Base-by-base conservation (phyloP, 2,329 filamentous ascomycete genomes). In the Thelonectria discophora region DNA sequence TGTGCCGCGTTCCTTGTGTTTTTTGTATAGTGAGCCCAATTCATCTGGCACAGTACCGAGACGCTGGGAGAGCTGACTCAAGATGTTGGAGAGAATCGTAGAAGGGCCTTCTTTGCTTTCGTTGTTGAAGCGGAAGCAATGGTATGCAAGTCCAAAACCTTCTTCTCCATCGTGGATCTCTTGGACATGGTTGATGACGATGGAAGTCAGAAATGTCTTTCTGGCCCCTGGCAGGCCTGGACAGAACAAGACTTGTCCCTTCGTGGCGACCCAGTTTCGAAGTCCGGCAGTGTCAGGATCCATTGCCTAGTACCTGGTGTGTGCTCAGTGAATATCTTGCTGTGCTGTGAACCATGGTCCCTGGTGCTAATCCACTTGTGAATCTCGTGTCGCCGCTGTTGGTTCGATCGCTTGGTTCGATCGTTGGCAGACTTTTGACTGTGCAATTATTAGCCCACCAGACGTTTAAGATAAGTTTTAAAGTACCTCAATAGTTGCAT, bases 161-260 rank as follows among this genome's bases (percentile, higher is more conserved):
- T 17, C 24, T 11, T 39, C 24, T 6, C 24, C 18, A 17, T 42
- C 5, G 20, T 39, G 47, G 13, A 17, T 39, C 1, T 30, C 30
- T n/a, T 20, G n/a, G 13, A 58, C 47, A 37, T 58, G 17, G 6
- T 52, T 2, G 39, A 58, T 47, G 13, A 58, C 55, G 9, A 52
- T 40, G 8, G 47, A 58, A 24, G 55, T 13, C 7, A 58, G 6
- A 27, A 52, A 13, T 27, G 55, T 58, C 55, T 58, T 58, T 10
- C 55, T 47, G 10, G 55, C 55, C 27, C 55, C 55, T 15, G 24
- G 55, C 46, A 52, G 46, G 15, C 55, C 55, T 46, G 39, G 55
- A 40, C 48, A 58, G 48, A 58, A 46, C 24, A 58, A 37, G 6
- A 52, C 9, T 9, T 58, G n/a, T 27, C 13, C 39, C 40, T 51